These are phyloP conservation scores for Teratosphaeria gauchensis DNA, from an alignment of 2,329 filamentous ascomycete genomes.

Conservation along the genomic window DNA sequence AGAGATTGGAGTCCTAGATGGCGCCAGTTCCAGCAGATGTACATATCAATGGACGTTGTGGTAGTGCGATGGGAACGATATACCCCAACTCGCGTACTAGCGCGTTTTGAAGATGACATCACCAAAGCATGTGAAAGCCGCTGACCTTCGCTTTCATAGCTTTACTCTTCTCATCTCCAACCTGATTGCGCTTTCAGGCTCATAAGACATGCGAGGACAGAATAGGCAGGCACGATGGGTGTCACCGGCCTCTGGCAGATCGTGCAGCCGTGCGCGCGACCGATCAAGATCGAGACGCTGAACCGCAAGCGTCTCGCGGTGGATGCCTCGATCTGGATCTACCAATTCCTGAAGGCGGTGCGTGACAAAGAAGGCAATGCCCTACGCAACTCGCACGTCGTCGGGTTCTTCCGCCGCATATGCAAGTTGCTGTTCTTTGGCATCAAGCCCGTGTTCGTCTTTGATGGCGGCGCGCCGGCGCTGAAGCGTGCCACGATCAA, in stretches of 20 bases:
- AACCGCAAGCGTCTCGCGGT: constrained; percentile 94
- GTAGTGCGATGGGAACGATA: too few species aligned
- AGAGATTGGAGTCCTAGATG: too few species aligned
- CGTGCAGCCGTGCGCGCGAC: constrained; percentile 85
- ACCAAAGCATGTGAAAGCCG: neutral
- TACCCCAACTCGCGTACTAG: neutral
- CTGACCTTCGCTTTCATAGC: neutral
- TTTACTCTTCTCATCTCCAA: neutral
- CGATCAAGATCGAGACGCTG: constrained; percentile 90
- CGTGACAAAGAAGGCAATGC: constrained; percentile 98
- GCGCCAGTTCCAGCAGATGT: too few species aligned
- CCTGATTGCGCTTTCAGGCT: neutral
- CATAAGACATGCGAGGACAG: neutral
- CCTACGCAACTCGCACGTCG: constrained; percentile 86
- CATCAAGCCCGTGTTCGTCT: constrained; percentile 93
- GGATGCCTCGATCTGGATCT: constrained; percentile 99
- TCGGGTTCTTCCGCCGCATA: constrained; percentile 96
- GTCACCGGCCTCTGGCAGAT: constrained; percentile 97
- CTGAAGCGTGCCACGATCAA: constrained; percentile 88
- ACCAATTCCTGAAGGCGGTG: constrained; percentile 97
- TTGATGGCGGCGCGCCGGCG: constrained; percentile 86
- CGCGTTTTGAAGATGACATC: neutral
- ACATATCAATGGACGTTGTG: too few species aligned
- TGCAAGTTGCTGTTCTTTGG: constrained; percentile 97
- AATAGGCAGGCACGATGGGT: constrained; percentile 55